A percentile compares a stretch with the other conserved stretches of the same genome.
These are phyloP conservation scores for Pulveroboletus frians DNA, from an alignment of 768 basidiomycete species.

Conservation along the genomic window DNA sequence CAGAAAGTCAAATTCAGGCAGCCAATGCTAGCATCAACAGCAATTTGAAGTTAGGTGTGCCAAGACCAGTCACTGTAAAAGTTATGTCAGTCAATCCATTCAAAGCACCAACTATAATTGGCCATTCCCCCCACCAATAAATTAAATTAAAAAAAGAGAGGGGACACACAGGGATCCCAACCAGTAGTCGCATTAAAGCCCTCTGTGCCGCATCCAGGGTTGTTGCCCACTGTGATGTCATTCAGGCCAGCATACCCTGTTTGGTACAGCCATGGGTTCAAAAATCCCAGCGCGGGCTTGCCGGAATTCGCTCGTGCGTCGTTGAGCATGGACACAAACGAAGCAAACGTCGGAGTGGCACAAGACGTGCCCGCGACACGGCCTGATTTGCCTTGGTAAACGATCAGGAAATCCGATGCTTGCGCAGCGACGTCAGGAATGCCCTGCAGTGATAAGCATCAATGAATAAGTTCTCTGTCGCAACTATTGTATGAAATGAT, in stretches of 20 bases:
- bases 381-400: conserved; percentile 34
- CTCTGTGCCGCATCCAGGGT: conserved; percentile 55
- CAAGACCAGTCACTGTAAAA: too few relatives aligned
- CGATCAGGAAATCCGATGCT: conserved; percentile 44
- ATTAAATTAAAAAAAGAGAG: too few relatives aligned
- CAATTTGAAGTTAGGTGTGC: too few relatives aligned
- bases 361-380: conserved; percentile 62
- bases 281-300: conserved; percentile 49
- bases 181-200: conserved; percentile 58
- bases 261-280: conserved; percentile 59
- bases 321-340: conserved; percentile 59
- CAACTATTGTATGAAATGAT: too few relatives aligned
- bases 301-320: conserved; percentile 48
- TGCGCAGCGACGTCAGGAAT: conserved; percentile 68
- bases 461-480: background rate
- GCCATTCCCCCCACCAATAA: too few relatives aligned
- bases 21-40: too few relatives aligned
- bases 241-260: conserved; percentile 36
- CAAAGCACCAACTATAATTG: too few relatives aligned
- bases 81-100: too few relatives aligned
- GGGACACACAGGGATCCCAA: conserved; percentile 53
- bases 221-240: conserved; percentile 55
- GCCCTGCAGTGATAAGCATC: conserved; percentile 29
- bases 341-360: conserved; percentile 58
- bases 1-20: too few relatives aligned